Conservation (phyloP, 2,329 filamentous ascomycete genomes). For the Diaporthe velutina region DNA sequence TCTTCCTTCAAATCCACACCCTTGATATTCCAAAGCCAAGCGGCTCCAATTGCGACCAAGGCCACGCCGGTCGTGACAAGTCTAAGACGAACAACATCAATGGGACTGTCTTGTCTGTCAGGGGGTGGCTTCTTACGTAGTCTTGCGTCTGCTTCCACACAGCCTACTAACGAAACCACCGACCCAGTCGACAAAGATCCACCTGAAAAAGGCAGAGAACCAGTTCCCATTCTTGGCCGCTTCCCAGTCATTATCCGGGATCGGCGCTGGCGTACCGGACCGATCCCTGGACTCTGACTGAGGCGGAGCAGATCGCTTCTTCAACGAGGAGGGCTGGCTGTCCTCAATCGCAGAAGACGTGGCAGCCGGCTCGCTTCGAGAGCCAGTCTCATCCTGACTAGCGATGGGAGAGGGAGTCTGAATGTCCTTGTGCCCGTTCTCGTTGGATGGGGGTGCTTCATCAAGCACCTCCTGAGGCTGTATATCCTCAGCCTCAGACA, state of each 20-base stretch:
- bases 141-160: constrained; percentile 37
- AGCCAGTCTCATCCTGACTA: not conserved
- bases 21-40: constrained; percentile 24
- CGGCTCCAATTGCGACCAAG: constrained; percentile 34
- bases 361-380: constrained; percentile 21
- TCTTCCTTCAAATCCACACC: constrained; percentile 12
- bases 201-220: constrained; percentile 41
- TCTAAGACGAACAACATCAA: constrained; percentile 40
- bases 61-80: constrained; percentile 38
- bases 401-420: not conserved
- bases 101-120: constrained; percentile 31
- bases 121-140: constrained; percentile 39
- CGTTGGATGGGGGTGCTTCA: constrained; percentile 13
- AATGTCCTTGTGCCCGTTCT: constrained; percentile 15
- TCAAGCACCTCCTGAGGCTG: constrained; percentile 21
- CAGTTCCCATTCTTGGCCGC: constrained; percentile 40
- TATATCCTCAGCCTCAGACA: constrained; percentile 28
- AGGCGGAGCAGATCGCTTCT: constrained; percentile 35
- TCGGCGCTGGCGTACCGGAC: constrained; percentile 32
- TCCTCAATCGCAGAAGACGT: constrained; percentile 34
- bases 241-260: constrained; percentile 35
- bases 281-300: constrained; percentile 30
- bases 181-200: constrained; percentile 40
- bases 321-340: constrained; percentile 33
- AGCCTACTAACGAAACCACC: constrained; percentile 39